Evolutionary conservation across 1,284 basidiomycete genomes (phyloP).

Genomic region (Apiotrichum laibachii): DNA sequence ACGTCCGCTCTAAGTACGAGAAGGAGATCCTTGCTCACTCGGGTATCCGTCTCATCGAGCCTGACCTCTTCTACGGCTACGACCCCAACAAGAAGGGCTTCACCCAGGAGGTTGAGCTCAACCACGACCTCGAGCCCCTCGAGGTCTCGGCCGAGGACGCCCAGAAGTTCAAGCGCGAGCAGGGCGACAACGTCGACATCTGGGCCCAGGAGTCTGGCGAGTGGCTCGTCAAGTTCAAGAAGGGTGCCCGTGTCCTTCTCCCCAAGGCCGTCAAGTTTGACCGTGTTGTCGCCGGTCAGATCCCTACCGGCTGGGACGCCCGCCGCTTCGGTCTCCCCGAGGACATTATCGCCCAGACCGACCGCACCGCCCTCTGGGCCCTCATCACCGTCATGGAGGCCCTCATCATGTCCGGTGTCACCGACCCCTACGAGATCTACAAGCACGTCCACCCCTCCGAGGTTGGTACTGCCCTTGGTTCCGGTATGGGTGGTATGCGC

Average conservation of each 20-base stretch:
- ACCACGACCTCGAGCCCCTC: slow-evolving; percentile 93
- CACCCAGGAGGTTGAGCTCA: slow-evolving; percentile 94
- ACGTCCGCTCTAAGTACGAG: slow-evolving; percentile 89
- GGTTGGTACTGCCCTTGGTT: slow-evolving; percentile 85
- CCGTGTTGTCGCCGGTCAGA: slow-evolving; percentile 89
- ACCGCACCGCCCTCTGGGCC: slow-evolving; percentile 90
- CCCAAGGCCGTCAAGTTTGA: slow-evolving; percentile 96
- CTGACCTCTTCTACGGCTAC: slow-evolving; percentile 94
- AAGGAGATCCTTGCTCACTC: slow-evolving; percentile 87
- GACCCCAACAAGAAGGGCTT: slow-evolving; percentile 96
- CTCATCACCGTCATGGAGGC: slow-evolving; percentile 91
- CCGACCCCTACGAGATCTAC: slow-evolving; percentile 95
- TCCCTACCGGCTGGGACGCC: slow-evolving; percentile 96
- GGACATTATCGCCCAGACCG: slow-evolving; percentile 91
- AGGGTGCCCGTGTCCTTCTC: slow-evolving; percentile 87
- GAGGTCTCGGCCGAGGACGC: slow-evolving; percentile 90
- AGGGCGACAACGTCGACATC: slow-evolving; percentile 92
- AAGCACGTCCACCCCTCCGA: slow-evolving; percentile 95
- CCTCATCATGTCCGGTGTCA: slow-evolving; percentile 93
- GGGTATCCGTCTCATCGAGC: slow-evolving; percentile 96
- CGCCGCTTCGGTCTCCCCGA: slow-evolving; percentile 96
- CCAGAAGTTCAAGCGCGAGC: slow-evolving; percentile 91
- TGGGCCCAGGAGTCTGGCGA: slow-evolving; percentile 87
- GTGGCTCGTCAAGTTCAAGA: slow-evolving; percentile 98
- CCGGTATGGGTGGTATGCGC: slow-evolving; percentile 94